A percentile compares a stretch with the other conserved stretches of the same genome.
Conservation (phyloP, 2,329 filamentous ascomycete species). For the Endothia cerciana region DNA sequence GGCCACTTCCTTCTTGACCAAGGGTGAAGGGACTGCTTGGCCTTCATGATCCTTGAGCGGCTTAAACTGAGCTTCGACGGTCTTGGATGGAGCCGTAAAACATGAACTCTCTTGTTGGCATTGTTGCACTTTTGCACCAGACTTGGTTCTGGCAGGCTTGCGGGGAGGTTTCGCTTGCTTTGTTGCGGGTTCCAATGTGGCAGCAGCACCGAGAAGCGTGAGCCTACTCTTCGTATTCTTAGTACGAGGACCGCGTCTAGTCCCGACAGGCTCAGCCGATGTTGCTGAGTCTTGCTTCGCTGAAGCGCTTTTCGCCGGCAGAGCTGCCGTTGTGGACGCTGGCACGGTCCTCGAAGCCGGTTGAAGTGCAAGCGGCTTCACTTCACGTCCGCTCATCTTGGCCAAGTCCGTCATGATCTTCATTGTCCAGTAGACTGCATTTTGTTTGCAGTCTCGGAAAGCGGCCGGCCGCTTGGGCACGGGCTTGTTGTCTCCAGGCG, state of each 20-base stretch:
- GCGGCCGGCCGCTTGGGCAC: conserved; percentile 45
- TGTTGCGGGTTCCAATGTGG: background rate
- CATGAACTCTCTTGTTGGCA: background rate
- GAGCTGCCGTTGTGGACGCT: background rate
- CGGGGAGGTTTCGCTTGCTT: background rate
- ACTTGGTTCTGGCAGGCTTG: background rate
- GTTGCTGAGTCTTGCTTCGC: background rate
- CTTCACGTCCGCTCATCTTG: conserved; percentile 38
- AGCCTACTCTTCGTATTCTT: conserved; percentile 28
- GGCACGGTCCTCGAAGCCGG: background rate
- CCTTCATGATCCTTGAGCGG: background rate
- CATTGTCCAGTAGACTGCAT: conserved; percentile 48
- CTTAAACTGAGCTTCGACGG: background rate
- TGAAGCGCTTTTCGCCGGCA: background rate
- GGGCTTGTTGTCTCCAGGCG: conserved; percentile 36
- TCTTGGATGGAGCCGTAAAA: background rate
- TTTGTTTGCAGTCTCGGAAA: conserved; percentile 50
- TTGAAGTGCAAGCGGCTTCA: background rate
- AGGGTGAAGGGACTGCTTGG: background rate
- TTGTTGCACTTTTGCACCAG: background rate
- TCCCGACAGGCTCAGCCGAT: background rate
- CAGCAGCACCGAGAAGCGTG: background rate
- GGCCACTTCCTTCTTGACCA: background rate
- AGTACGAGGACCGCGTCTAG: conserved; percentile 24
- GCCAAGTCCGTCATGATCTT: conserved; percentile 48